These are phyloP conservation scores for Diospyros kaki DNA, from an alignment of 148 eudicot species.

Conservation along the genomic window DNA sequence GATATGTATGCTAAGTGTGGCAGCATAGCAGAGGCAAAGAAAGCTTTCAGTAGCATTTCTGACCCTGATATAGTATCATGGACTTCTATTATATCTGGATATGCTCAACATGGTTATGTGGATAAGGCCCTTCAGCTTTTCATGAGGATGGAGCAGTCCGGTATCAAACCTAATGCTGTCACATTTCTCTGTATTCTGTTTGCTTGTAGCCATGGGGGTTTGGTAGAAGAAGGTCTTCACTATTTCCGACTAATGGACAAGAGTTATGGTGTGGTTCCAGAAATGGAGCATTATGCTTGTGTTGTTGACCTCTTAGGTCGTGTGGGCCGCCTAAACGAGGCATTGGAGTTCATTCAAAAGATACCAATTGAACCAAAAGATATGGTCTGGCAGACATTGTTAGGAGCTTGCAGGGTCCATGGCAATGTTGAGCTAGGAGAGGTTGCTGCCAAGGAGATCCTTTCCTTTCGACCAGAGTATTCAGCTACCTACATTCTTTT, in stretches of 20 bases:
- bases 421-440: constrained; percentile 22
- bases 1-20: constrained; percentile 30
- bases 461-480: constrained; percentile 22
- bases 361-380: constrained; percentile 27
- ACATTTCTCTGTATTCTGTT: constrained; percentile 22
- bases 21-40: constrained; percentile 10
- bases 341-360: constrained; percentile 16
- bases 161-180: constrained; percentile 16
- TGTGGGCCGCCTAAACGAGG: constrained; percentile 20
- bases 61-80: constrained; percentile 22
- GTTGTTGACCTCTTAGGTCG: constrained; percentile 25
- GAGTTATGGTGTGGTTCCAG: constrained; percentile 20
- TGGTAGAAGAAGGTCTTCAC: constrained; percentile 30
- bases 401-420: constrained; percentile 28
- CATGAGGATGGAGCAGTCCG: constrained; percentile 16
- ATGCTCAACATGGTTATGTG: constrained; percentile 20
- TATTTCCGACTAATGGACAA: constrained; percentile 20
- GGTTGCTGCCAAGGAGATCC: constrained; percentile 26
- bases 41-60: constrained; percentile 16
- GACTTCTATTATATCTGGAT: constrained; percentile 21
- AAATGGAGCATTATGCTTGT: constrained; percentile 30
- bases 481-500: constrained; percentile 24
- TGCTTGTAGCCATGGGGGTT: constrained; percentile 31
- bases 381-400: constrained; percentile 25
- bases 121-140: constrained; percentile 19